These are phyloP conservation scores for Huntiella bhutanensis DNA, from an alignment of 2,329 filamentous ascomycete genomes.

Conservation along the genomic window DNA sequence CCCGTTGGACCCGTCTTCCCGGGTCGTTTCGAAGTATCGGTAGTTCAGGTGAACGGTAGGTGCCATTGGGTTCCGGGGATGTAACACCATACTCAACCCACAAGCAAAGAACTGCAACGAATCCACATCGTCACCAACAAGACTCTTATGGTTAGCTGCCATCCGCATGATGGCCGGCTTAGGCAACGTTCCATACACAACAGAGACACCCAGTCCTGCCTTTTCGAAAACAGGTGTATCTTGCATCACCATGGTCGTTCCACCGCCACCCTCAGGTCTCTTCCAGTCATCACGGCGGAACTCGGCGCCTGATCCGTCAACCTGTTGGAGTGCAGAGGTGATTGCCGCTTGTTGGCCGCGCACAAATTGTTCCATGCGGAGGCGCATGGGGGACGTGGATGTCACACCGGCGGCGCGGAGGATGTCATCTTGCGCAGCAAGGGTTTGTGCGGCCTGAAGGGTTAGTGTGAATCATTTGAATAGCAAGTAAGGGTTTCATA, in stretches of 20 bases:
- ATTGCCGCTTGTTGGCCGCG: slow-evolving; percentile 83
- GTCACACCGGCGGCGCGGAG: slow-evolving; percentile 49
- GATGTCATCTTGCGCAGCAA: slow-evolving; percentile 53
- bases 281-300: slow-evolving; percentile 79
- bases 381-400: slow-evolving; percentile 74
- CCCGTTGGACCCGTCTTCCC: slow-evolving; percentile 58
- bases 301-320: slow-evolving; percentile 45
- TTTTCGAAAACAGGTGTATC: slow-evolving; percentile 97
- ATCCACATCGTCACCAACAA: slow-evolving; percentile 51
- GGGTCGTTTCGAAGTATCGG: slow-evolving; percentile 92
- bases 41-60: slow-evolving; percentile 97
- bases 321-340: slow-evolving; percentile 58
- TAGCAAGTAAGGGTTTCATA: too few relatives aligned
- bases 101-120: slow-evolving; percentile 89
- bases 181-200: slow-evolving; percentile 83
- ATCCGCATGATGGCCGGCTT: slow-evolving; percentile 79
- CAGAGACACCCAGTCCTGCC: slow-evolving; percentile 82
- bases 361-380: slow-evolving; percentile 94
- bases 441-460: slow-evolving; percentile 1
- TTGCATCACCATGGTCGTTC: slow-evolving; percentile 85
- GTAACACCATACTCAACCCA: slow-evolving; percentile 79
- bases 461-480: neutral
- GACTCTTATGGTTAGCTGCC: slow-evolving; percentile 83
- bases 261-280: slow-evolving; percentile 74
- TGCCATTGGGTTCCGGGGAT: slow-evolving; percentile 89